Conservation (phyloP, 495 filamentous ascomycete genomes). For the Penicillium antarcticum region DNA sequence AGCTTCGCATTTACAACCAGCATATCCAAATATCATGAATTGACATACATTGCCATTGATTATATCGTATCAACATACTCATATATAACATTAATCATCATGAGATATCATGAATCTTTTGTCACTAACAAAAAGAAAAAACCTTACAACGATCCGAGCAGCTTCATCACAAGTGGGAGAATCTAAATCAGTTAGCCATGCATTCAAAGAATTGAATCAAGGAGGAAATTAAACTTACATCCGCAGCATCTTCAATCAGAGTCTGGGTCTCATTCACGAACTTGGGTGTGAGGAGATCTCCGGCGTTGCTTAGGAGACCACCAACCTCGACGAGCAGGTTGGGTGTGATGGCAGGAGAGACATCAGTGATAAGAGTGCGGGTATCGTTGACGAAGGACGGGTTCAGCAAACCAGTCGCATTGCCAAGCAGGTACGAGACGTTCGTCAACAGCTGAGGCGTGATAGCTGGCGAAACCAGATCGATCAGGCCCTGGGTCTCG, state of each 20-base stretch:
- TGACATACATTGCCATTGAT: slow-evolving; percentile 1
- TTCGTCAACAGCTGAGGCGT: slow-evolving; percentile 24
- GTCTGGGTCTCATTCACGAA: slow-evolving; percentile 46
- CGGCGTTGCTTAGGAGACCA: slow-evolving; percentile 34
- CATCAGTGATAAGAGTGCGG: slow-evolving; percentile 35
- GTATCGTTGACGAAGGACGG: slow-evolving; percentile 43
- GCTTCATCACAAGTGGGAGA: slow-evolving; percentile 27
- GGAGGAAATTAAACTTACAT: slow-evolving; percentile 33
- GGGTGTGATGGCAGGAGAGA: slow-evolving; percentile 35
- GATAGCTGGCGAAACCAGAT: slow-evolving; percentile 40
- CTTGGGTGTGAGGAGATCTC: slow-evolving; percentile 36
- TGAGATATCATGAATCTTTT: slow-evolving; percentile 6
- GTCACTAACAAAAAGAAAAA: neutral
- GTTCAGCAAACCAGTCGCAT: slow-evolving; percentile 34
- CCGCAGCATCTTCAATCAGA: slow-evolving; percentile 47
- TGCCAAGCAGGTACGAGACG: slow-evolving; percentile 24
- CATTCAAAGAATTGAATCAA: neutral
- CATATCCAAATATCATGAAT: neutral
- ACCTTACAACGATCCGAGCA: slow-evolving; percentile 27
- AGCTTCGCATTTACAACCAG: neutral
- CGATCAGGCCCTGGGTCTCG: slow-evolving; percentile 40
- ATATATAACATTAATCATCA: slow-evolving; percentile 5
- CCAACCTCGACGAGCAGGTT: slow-evolving; percentile 29
- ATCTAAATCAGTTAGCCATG: slow-evolving; percentile 21
- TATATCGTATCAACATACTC: slow-evolving; percentile 12